Percentiles rank a stretch among this genome's conserved stretches.
phyloP scores from a whole-genome alignment of 1,139 yeast genomes.

The Debaryomyces robertsiae region DNA sequence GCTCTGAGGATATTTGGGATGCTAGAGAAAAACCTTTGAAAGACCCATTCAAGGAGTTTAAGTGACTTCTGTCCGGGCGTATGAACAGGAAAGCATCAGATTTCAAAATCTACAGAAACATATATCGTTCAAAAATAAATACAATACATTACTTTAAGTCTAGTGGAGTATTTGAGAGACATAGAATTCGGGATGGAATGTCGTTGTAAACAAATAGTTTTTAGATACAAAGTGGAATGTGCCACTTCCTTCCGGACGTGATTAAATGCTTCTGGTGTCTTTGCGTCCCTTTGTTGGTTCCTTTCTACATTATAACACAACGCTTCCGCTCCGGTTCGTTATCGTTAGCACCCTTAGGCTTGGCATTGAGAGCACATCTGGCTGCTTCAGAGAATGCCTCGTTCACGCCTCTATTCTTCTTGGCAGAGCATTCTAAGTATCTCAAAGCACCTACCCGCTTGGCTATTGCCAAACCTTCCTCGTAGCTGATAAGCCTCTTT shows the following conservation, averaged over 20 bases:
- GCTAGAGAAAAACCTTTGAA: constrained; percentile 39
- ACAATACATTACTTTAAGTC: not conserved
- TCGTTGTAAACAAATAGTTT: too few relatives aligned
- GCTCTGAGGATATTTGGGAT: constrained; percentile 85
- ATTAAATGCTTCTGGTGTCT: not conserved
- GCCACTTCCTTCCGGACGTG: too few relatives aligned
- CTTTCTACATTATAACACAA: constrained; percentile 41
- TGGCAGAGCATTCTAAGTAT: constrained; percentile 91
- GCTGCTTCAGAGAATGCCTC: constrained; percentile 98
- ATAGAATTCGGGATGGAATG: too few relatives aligned
- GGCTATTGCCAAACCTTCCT: constrained; percentile 60
- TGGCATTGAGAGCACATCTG: constrained; percentile 89
- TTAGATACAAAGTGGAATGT: too few relatives aligned
- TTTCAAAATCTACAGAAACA: not conserved
- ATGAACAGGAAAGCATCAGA: not conserved
- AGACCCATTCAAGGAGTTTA: constrained; percentile 27
- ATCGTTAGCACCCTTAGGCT: constrained; percentile 73
- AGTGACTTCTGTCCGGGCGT: not conserved
- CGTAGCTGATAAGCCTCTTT: constrained; percentile 55
- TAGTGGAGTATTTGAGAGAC: too few relatives aligned
- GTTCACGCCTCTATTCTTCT: constrained; percentile 90
- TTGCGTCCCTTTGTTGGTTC: not conserved
- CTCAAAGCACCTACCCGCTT: constrained; percentile 82
- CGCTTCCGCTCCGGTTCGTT: constrained; percentile 47
- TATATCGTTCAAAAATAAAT: constrained; percentile 2